Evolutionary conservation across 208 protist genomes (phyloP).

Genomic region (Trypanosoma rangeli): DNA sequence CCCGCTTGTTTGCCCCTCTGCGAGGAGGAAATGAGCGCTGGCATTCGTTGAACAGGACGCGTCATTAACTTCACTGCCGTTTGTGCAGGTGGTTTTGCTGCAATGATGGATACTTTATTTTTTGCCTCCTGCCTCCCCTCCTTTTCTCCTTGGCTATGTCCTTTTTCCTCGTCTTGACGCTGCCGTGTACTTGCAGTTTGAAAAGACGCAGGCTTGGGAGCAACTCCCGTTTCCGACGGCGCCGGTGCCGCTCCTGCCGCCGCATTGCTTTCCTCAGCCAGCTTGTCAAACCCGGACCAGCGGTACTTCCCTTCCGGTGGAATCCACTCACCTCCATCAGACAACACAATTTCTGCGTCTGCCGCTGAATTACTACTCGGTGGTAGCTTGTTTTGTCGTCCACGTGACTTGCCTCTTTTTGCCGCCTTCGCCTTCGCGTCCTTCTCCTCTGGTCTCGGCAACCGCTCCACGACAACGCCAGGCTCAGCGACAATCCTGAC

Average conservation of each 20-base stretch:
- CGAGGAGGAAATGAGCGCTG: background rate
- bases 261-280: background rate
- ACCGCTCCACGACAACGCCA: conserved; percentile 35
- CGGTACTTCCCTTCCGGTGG: conserved; percentile 39
- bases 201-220: background rate
- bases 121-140: background rate
- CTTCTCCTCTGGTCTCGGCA: background rate
- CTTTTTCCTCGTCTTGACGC: background rate
- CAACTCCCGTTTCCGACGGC: background rate
- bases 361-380: background rate
- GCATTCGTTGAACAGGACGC: conserved; percentile 6
- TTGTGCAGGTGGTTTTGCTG: background rate
- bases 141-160: background rate
- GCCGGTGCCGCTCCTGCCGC: background rate
- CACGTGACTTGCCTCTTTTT: background rate
- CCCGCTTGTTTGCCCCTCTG: background rate
- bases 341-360: conserved; percentile 28
- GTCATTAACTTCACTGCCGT: background rate
- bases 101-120: background rate
- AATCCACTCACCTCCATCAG: conserved; percentile 59
- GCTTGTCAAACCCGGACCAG: conserved; percentile 24
- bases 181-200: background rate
- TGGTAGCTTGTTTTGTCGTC: background rate
- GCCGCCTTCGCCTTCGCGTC: background rate
- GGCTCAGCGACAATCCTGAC: conserved; percentile 29